Base-by-base conservation (phyloP, 257 asterid genomes). In the Avicennia marina region DNA sequence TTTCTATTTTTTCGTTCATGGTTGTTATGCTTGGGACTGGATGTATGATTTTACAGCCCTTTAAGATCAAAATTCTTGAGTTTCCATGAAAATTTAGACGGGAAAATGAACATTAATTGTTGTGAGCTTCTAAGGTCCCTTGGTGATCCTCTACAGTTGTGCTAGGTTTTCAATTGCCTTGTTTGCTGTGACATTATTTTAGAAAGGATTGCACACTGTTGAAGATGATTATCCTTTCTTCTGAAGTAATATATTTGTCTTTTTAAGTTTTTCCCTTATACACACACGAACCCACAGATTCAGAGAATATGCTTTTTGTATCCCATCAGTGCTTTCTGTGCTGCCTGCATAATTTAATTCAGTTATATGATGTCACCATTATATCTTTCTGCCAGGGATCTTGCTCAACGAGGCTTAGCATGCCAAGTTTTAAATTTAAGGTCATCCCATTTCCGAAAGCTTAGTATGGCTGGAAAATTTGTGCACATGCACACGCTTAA, bases 401-500 rank as follows among this genome's bases (percentile, higher is more conserved):
- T 90, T 77, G 78, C 98, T 68, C 90, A 70, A 67, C 78, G 29
- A 18, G 98, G 98, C 65, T 65, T 90, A 61, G 48, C 86, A 46
- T 90, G 98, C 76, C 78, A 80, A 71, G 81, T 77, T 62, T 75
- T 87, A 64, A 73, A 75, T 69, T 73, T 90, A 68, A 84, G 78
- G 78, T 77, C 80, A 26, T 90, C 96, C 57, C 98, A 81, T 75
- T 80, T 84, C 71, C 84, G 91, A 56, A 90, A 82, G 77, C 95
- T 90, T 62, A 72, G 66, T 65, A 82, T 87, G 94, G 79, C 66
- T 57, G 98, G 96, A 43, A 69, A 63, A 60, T 90, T 84, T 56
- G 11, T 65, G 64, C 77, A 61, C 59, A 70, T 90, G 89, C 80
- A 71, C 50, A 53, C 84, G 16, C 95, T 90, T 59, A 87, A 82